Base-by-base conservation (phyloP, 2,329 filamentous ascomycete genomes). In the Emericellopsis atlantica region DNA sequence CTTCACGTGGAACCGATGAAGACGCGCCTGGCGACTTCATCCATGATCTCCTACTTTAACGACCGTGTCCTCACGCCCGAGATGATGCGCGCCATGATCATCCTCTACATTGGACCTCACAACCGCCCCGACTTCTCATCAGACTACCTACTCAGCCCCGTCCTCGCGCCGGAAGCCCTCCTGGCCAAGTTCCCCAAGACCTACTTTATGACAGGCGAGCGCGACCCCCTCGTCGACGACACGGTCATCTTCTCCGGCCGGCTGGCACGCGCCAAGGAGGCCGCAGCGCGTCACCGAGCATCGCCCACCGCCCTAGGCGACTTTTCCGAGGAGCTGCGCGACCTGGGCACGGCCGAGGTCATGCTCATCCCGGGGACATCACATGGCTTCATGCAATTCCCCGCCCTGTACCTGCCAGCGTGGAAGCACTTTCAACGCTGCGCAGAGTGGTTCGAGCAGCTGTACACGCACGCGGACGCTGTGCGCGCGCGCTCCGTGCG, bases 71-170 rank as follows among this genome's bases (percentile, higher is more conserved):
- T 98, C 12, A 90, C 87, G 0, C 90, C 92, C 0, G 92, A 98
- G 60, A 95, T 96, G 87, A 95, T 96, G 83, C 84, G 92, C 26
- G 87, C 89, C 47, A 96, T 98, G 89, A 95, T 98, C 48, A 94
- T 98, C 48, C 70, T 98, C 4, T 98, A 98, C 58, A 84, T 98
- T 42, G 92, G 92, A 1, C 88, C 89, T 0, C 84, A 95, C 56
- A 86, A 92, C 58, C 81, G 89, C 1, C 92, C 92, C 0, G 88
- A 96, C 56, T 96, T 98, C 58, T 78, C 78, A 23, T 86, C 84
- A 6, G 90, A 98, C 59, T 95, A 88, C 56, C 74, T 95, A 0
- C 75, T 98, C 3, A 94, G 85, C 0, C 92, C 92, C 0, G 79
- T 95, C 1, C 74, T 95, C 0, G 89, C 92, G 0, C 92, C 92